phyloP scores from a whole-genome alignment of 495 filamentous ascomycete genomes.

The Delitschia confertaspora region DNA sequence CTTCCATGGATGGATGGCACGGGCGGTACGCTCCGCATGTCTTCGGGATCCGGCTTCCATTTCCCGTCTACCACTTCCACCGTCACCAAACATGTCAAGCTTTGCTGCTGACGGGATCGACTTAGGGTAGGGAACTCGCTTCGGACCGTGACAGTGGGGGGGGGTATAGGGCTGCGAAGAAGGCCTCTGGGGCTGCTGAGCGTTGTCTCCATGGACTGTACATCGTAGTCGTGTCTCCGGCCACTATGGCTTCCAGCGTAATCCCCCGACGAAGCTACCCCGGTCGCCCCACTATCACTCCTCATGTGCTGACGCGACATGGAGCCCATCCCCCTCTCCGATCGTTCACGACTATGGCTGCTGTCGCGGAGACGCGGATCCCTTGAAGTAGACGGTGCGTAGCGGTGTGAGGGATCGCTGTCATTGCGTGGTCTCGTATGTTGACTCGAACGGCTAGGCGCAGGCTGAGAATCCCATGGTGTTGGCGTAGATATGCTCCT shows the following conservation, averaged over 20 bases:
- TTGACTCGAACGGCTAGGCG: constrained; percentile 17
- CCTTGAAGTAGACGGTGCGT: constrained; percentile 21
- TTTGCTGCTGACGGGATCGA: constrained; percentile 88
- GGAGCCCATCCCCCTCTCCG: constrained; percentile 48
- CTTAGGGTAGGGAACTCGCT: constrained; percentile 95
- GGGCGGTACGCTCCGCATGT: constrained; percentile 59
- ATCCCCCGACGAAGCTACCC: constrained; percentile 55
- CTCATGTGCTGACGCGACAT: constrained; percentile 49
- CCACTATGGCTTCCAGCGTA: constrained; percentile 53
- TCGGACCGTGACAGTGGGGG: constrained; percentile 82
- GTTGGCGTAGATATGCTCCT: constrained; percentile 46
- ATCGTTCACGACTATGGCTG: constrained; percentile 29
- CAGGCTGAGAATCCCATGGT: constrained; percentile 45
- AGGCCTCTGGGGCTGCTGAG: constrained; percentile 63
- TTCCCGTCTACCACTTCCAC: constrained; percentile 90
- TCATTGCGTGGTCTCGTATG: constrained; percentile 39
- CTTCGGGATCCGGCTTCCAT: constrained; percentile 80
- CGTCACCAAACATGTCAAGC: constrained; percentile 85
- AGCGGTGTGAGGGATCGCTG: constrained; percentile 19
- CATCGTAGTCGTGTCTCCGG: constrained; percentile 85
- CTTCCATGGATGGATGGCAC: constrained; percentile 40
- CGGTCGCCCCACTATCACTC: constrained; percentile 63
- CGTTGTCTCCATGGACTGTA: constrained; percentile 90
- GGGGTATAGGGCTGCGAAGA: constrained; percentile 82
- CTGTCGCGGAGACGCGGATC: constrained; percentile 23